Evolutionary conservation across 768 basidiomycete genomes (phyloP).

Genomic region (Lactarius pseudohatsudake): DNA sequence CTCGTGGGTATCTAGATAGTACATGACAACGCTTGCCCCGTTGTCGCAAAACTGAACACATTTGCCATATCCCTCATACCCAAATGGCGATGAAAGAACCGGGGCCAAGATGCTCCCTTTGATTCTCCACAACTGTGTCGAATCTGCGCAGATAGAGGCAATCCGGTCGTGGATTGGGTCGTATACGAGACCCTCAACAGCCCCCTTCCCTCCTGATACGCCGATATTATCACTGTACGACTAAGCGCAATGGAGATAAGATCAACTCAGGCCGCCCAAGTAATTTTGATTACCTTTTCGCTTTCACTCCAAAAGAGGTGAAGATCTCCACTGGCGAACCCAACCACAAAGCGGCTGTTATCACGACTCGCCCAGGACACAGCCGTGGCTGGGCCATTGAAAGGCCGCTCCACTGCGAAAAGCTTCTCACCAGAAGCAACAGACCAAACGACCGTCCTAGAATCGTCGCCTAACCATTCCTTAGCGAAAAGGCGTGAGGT

Average conservation of each 20-base stretch:
- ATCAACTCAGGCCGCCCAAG: too few species aligned
- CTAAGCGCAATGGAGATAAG: too few species aligned
- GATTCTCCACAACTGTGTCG: slow-evolving; percentile 1
- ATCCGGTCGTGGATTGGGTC: background rate
- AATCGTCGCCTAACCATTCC: slow-evolving; percentile 3
- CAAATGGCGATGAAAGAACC: background rate
- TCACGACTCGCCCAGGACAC: too few species aligned
- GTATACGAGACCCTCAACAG: too few species aligned
- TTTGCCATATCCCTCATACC: slow-evolving; percentile 6
- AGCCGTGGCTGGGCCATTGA: slow-evolving; percentile 7
- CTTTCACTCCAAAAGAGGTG: background rate
- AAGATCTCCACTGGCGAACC: slow-evolving; percentile 7
- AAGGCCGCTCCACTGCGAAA: background rate
- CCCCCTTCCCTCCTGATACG: too few species aligned
- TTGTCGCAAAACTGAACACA: slow-evolving; percentile 5
- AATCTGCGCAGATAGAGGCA: background rate
- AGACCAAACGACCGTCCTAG: background rate
- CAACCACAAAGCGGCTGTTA: slow-evolving; percentile 9
- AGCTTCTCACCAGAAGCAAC: slow-evolving; percentile 12
- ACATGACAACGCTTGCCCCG: slow-evolving; percentile 3
- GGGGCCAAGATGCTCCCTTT: background rate
- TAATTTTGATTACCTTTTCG: background rate
- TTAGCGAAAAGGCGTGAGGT: too few species aligned
- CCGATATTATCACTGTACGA: too few species aligned
- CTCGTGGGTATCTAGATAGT: background rate